Conservation (phyloP, 1,284 basidiomycete genomes). For the Cerioporus squamosus region DNA sequence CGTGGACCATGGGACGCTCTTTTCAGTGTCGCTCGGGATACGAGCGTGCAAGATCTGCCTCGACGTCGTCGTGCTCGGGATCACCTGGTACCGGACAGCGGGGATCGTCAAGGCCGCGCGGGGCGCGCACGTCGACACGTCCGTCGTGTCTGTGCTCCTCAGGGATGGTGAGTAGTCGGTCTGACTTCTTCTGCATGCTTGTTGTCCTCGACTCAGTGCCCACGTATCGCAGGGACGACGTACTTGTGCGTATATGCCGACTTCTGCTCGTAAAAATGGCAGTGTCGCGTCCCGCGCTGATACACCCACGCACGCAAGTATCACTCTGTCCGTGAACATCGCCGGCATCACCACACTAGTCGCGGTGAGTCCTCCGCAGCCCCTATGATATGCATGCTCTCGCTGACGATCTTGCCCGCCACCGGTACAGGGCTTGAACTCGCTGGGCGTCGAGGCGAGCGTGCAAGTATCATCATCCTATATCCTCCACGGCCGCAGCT, state of each 20-base stretch:
- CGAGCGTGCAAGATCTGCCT: background rate
- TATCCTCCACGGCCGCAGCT: too few species aligned
- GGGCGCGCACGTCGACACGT: background rate
- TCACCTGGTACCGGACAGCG: slow-evolving; percentile 15
- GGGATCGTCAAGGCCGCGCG: slow-evolving; percentile 2
- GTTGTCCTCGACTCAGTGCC: background rate
- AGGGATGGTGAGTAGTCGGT: slow-evolving; percentile 11
- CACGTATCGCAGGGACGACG: background rate
- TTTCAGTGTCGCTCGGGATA: background rate
- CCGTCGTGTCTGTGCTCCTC: slow-evolving; percentile 1
- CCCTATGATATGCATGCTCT: background rate
- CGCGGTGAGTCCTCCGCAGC: background rate
- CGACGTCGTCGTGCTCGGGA: slow-evolving; percentile 2
- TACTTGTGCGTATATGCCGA: slow-evolving; percentile 5
- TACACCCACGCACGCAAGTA: background rate
- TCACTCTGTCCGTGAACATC: background rate
- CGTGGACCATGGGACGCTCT: background rate
- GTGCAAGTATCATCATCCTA: background rate
- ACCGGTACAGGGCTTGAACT: background rate
- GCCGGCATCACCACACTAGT: background rate
- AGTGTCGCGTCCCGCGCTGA: background rate
- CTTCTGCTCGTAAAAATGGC: background rate
- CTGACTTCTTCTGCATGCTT: too few species aligned
- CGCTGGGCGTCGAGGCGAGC: background rate
- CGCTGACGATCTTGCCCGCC: background rate